phyloP scores from a whole-genome alignment of 495 filamentous ascomycete genomes.

The Penicillium odoratum region DNA sequence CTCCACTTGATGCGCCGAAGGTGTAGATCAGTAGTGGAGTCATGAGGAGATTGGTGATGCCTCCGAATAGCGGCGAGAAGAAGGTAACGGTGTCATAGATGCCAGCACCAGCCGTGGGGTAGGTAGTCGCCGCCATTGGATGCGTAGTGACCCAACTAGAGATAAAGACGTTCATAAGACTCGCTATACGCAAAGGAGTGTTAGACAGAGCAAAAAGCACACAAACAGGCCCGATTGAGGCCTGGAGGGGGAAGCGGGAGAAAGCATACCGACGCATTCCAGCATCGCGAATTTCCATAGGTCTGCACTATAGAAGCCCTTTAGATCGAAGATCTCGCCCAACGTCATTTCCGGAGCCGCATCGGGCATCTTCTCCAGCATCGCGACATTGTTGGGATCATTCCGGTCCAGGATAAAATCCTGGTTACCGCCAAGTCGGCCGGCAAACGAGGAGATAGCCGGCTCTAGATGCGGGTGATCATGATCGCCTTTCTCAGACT shows the following conservation, averaged over 20 bases:
- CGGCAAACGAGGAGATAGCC: slow-evolving; percentile 40
- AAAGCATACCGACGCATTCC: slow-evolving; percentile 36
- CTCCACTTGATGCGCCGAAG: slow-evolving; percentile 49
- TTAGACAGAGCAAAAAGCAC: slow-evolving; percentile 5
- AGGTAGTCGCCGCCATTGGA: slow-evolving; percentile 14
- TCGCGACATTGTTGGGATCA: slow-evolving; percentile 34
- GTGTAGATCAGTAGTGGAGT: slow-evolving; percentile 53
- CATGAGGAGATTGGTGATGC: slow-evolving; percentile 47
- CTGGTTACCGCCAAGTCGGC: slow-evolving; percentile 51
- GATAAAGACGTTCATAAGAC: slow-evolving; percentile 31
- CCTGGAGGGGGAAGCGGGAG: not conserved
- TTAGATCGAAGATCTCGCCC: slow-evolving; percentile 37
- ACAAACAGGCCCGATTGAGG: not conserved
- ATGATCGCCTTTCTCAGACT: slow-evolving; percentile 10
- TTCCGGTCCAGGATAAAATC: slow-evolving; percentile 41
- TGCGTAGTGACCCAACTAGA: slow-evolving; percentile 28
- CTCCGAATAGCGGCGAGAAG: slow-evolving; percentile 34
- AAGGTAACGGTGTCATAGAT: slow-evolving; percentile 30
- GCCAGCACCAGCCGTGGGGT: slow-evolving; percentile 21
- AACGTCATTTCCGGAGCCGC: slow-evolving; percentile 43
- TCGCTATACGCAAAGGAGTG: slow-evolving; percentile 15
- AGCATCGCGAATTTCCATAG: slow-evolving; percentile 48
- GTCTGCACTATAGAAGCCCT: slow-evolving; percentile 36
- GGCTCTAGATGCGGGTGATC: slow-evolving; percentile 18
- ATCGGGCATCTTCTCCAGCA: slow-evolving; percentile 44